Evolutionary conservation across 495 filamentous ascomycete genomes (phyloP), one percentile per base, ranked within the genome.

Genomic region (Aspergillus sclerotioniger): DNA sequence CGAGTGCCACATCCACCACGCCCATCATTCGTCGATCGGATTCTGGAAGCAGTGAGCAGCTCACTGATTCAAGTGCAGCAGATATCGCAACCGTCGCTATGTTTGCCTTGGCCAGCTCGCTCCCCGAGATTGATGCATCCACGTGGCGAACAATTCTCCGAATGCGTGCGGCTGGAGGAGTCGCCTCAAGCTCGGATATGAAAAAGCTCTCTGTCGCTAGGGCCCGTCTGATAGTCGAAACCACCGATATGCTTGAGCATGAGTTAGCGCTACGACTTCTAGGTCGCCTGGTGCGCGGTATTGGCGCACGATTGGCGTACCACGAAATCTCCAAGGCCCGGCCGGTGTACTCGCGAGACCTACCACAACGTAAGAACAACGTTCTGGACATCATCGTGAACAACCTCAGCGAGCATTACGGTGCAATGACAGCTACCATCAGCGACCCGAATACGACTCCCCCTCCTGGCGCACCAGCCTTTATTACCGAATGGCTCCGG

Each of bases 401-500:
- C 12, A 69, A 76, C 51, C 70, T 79, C 31, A 70, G 69, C 31
- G 69, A 76, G 16, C 68, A 77, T 29, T 60, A 72, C 29, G 55
- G 47, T 17, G 53, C 48, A 8, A 53, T 25, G 13, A 48, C 75
- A 71, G 8, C 62, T 74, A 46, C 73, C 60, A 51, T 61, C 76
- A 33, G 59, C 15, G 65, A 75, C 2, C 62, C 25, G 10, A 32
- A 52, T 17, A 28, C 41, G 13, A 60, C 69, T 47, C 76, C 79
- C 33, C 71, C 74, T 3, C 62, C 75, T 13, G 65, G 58, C 20
- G 75, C 58, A 58, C 82, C 65, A 73, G 78, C 68, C 60, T 81
- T 69, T 64, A 83, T 91, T n/a, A 72, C 92, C 8, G 90, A 92
- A 65, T 93, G 88, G 90, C 82, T 91, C 17, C 81, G 87, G 53